A percentile compares a stretch with the other conserved stretches of the same genome.
Conservation (phyloP, 208 protist genomes). For the Leishmania mexicana region DNA sequence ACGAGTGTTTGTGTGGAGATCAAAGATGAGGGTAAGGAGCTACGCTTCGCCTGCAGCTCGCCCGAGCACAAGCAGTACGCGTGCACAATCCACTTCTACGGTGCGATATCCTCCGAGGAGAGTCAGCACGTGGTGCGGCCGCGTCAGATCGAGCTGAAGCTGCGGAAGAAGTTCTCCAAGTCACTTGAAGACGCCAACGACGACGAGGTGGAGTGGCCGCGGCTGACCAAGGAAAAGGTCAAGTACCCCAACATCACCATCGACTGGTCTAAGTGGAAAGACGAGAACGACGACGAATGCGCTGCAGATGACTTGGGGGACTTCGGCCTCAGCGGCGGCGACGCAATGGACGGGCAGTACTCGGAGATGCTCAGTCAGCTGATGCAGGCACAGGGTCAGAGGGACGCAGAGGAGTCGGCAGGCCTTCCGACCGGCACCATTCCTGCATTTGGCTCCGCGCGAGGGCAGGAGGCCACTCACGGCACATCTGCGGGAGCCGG, state of each 20-base stretch:
- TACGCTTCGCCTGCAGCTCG: slow-evolving; percentile 46
- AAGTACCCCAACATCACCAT: slow-evolving; percentile 77
- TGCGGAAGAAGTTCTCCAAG: slow-evolving; percentile 59
- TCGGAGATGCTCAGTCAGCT: slow-evolving; percentile 51
- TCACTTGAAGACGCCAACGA: slow-evolving; percentile 41
- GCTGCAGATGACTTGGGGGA: slow-evolving; percentile 34
- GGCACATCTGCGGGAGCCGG: slow-evolving; percentile 4
- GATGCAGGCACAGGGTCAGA: slow-evolving; percentile 40
- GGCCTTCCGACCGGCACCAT: slow-evolving; percentile 21
- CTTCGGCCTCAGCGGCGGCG: slow-evolving; percentile 32
- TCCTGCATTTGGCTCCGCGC: slow-evolving; percentile 35
- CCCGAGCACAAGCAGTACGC: slow-evolving; percentile 50
- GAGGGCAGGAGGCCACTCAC: slow-evolving; percentile 12
- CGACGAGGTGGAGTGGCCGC: slow-evolving; percentile 68
- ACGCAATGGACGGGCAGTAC: slow-evolving; percentile 28
- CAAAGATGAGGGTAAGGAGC: slow-evolving; percentile 43
- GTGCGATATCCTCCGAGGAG: slow-evolving; percentile 67
- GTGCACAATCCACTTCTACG: slow-evolving; percentile 60
- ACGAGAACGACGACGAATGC: slow-evolving; percentile 68
- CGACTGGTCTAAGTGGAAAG: slow-evolving; percentile 87
- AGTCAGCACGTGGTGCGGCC: slow-evolving; percentile 72
- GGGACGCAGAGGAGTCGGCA: slow-evolving; percentile 30
- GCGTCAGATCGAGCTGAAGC: slow-evolving; percentile 76
- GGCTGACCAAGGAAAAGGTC: slow-evolving; percentile 66
- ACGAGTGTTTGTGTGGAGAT: slow-evolving; percentile 68